Evolutionary conservation across 768 basidiomycete genomes (phyloP).

Genomic region (Hirschioporus abietinus): DNA sequence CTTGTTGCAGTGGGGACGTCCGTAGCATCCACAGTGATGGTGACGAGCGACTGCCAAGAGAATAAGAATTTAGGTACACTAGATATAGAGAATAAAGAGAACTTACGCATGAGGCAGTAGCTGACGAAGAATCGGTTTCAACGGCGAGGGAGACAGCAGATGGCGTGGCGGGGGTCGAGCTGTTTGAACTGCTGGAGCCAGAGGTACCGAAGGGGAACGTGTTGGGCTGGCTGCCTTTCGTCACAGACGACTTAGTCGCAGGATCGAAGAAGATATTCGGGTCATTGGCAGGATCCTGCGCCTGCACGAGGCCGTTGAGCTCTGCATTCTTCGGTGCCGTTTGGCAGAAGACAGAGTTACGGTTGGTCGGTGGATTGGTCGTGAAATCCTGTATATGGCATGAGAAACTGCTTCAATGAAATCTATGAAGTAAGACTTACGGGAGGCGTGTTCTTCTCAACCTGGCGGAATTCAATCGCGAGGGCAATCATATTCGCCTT

Average conservation of each 20-base stretch:
- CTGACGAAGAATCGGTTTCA: constrained; percentile 7
- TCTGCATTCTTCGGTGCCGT: constrained; percentile 29
- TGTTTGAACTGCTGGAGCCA: constrained; percentile 5
- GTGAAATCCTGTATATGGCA: constrained; percentile 40
- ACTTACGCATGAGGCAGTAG: constrained; percentile 8
- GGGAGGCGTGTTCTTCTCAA: constrained; percentile 57
- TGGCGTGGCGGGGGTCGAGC: not conserved
- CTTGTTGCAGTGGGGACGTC: constrained; percentile 12
- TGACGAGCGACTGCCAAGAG: constrained; percentile 11
- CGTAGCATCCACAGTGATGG: constrained; percentile 15
- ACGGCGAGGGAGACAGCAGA: not conserved
- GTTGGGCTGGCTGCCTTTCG: constrained; percentile 39
- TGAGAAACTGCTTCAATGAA: not conserved
- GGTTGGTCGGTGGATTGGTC: constrained; percentile 41
- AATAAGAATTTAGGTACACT: constrained; percentile 11
- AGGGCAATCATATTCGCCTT: constrained; percentile 47
- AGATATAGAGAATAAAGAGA: constrained; percentile 4
- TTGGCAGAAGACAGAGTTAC: constrained; percentile 48
- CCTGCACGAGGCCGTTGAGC: constrained; percentile 31
- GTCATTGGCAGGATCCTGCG: constrained; percentile 30
- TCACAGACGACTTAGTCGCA: constrained; percentile 30
- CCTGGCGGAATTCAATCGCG: constrained; percentile 48
- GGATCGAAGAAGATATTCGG: constrained; percentile 29
- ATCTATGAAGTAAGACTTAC: constrained; percentile 22
- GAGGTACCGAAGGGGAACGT: constrained; percentile 23